Base-by-base conservation (phyloP, 768 basidiomycete genomes). In the Phaeolepiota aurea region DNA sequence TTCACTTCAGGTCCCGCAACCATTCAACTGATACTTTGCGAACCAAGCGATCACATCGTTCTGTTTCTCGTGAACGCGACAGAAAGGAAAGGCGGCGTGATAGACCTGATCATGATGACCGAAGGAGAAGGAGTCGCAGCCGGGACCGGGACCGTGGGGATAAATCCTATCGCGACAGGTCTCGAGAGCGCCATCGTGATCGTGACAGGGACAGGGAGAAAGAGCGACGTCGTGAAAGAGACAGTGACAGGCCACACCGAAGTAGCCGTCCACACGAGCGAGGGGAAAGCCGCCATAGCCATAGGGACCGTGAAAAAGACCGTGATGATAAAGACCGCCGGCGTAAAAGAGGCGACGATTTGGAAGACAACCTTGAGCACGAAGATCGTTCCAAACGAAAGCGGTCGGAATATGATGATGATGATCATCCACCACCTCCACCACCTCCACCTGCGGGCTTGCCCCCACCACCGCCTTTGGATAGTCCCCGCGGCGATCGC, bases 11-110 rank as follows among this genome's bases (percentile, higher is more conserved):
- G 42, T 82, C 80, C 46, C 79, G 83, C 50, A 82, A 82, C 55
- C 76, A 77, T 57, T 87, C 86, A 2, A 78, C 79, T 25, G 85
- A 87, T 56, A 88, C 85, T 7, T 76, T 78, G 49, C 77, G 75
- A 32, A 87, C 84, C 15, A 72, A 69, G 49, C 72, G 74, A 44
- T 87, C 85, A 35, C 83, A 86, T 51, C 71, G 77, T 45, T 89
- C 87, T 7, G 65, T 63, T 39, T 88, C 87, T 16, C 69, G 75
- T 50, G 84, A 82, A 41, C 65, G 69, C 37, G 64, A 82, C 38
- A 72, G 68, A 50, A 66, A 70, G 42, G 79, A 79, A 23, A 69
- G 65, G 41, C 70, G 74, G 15, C 68, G 75, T 23, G 70, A 71
- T 22, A 67, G 66, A 45, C 66, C 51, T 40, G 75, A 82, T 3